These are phyloP conservation scores for Hypoxylon lienhwacheense DNA, from an alignment of 495 filamentous ascomycete species.

Conservation along the genomic window DNA sequence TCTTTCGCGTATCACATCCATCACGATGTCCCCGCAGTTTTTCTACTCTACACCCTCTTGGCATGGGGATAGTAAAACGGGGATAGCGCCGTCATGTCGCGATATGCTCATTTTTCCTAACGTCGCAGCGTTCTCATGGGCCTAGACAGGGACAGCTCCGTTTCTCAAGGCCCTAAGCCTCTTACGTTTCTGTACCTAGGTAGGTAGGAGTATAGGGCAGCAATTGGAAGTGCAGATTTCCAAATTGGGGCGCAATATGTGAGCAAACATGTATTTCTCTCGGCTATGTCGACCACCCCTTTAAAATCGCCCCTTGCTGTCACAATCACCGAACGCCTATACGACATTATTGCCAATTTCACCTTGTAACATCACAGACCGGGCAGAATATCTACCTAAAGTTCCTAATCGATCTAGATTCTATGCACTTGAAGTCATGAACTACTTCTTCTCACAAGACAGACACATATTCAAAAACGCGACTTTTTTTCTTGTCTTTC, in stretches of 20 bases:
- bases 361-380: conserved; percentile 2
- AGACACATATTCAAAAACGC: conserved; percentile 23
- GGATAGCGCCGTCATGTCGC: conserved; percentile 21
- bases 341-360: conserved; percentile 16
- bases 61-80: conserved; percentile 13
- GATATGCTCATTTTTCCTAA: conserved; percentile 9
- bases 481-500: conserved; percentile 3
- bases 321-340: conserved; percentile 8
- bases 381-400: background rate
- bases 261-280: conserved; percentile 14
- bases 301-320: conserved; percentile 9
- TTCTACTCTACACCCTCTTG: conserved; percentile 15
- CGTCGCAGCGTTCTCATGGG: conserved; percentile 7
- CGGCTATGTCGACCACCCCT: conserved; percentile 10
- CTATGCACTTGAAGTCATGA: no score
- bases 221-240: conserved; percentile 7
- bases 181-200: background rate
- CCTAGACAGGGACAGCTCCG: conserved; percentile 2
- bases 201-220: background rate
- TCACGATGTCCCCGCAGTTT: conserved; percentile 20
- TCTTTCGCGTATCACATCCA: conserved; percentile 21
- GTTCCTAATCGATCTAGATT: conserved; percentile 13
- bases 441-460: conserved; percentile 12
- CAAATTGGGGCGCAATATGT: conserved; percentile 11
- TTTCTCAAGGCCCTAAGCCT: conserved; percentile 17